phyloP scores from a whole-genome alignment of 305 asterid genomes.

The Fraxinus latifolia region DNA sequence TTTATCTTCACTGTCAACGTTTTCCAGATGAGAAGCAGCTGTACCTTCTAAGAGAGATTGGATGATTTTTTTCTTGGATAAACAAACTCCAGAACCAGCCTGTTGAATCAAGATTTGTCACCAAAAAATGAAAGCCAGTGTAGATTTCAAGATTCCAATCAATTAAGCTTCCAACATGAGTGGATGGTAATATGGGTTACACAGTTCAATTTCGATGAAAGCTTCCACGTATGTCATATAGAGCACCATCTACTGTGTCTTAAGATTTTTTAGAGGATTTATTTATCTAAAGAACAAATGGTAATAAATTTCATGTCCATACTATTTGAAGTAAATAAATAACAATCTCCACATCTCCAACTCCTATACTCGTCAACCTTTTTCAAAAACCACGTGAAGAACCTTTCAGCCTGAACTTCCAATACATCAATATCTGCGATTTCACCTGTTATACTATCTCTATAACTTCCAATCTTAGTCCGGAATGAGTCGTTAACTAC shows the following conservation, averaged over 20 bases:
- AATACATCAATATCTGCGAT: background rate
- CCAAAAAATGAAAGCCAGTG: background rate
- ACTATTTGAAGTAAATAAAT: background rate
- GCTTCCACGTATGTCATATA: background rate
- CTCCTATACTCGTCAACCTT: background rate
- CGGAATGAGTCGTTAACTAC: background rate
- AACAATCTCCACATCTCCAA: background rate
- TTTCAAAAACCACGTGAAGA: background rate
- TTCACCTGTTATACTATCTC: background rate
- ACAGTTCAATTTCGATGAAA: background rate
- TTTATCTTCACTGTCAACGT: constrained; percentile 41
- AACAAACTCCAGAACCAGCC: constrained; percentile 65
- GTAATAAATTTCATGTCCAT: background rate
- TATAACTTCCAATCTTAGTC: background rate
- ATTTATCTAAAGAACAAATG: background rate
- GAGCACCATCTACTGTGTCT: background rate
- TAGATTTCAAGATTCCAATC: background rate
- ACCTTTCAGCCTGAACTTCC: background rate
- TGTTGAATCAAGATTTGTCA: constrained; percentile 32
- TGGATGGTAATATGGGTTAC: background rate
- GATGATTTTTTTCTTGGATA: constrained; percentile 58
- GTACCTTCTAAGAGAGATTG: constrained; percentile 61
- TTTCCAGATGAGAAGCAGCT: constrained; percentile 62
- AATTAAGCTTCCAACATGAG: background rate
- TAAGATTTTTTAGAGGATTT: background rate